These are phyloP conservation scores for Wickerhamiella domercqiae DNA, from an alignment of 805 yeast species.

Conservation along the genomic window DNA sequence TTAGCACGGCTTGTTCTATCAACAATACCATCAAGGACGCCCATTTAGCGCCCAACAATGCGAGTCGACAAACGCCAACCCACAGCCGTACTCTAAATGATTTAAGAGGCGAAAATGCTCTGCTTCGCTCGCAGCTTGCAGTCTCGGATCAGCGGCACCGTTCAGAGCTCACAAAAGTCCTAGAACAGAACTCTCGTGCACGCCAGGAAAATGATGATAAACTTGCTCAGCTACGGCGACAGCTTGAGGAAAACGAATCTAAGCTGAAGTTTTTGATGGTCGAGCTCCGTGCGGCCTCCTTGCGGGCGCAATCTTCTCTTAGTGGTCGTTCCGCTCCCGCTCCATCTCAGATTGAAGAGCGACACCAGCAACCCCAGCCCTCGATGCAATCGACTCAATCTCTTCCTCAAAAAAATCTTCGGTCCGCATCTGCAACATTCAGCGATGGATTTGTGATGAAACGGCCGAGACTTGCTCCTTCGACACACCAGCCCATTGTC, in stretches of 20 bases:
- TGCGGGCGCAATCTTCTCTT: too few relatives aligned
- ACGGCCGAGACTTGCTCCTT: slow-evolving; percentile 6
- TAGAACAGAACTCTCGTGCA: slow-evolving; percentile 12
- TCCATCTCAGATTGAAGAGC: not conserved
- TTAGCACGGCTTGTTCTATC: too few relatives aligned
- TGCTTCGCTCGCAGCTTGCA: slow-evolving; percentile 49
- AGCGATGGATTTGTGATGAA: slow-evolving; percentile 23
- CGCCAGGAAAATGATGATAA: slow-evolving; percentile 24
- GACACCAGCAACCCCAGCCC: not conserved
- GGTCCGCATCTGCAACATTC: not conserved
- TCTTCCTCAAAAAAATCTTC: not conserved
- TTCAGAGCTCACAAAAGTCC: slow-evolving; percentile 19
- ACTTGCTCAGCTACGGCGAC: slow-evolving; percentile 28
- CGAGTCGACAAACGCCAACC: not conserved
- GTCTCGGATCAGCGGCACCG: slow-evolving; percentile 20
- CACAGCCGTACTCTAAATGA: not conserved
- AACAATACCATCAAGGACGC: too few relatives aligned
- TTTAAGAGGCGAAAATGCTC: slow-evolving; percentile 58
- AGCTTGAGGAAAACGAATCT: slow-evolving; percentile 33
- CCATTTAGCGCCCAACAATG: too few relatives aligned
- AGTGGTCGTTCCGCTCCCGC: slow-evolving; percentile 3
- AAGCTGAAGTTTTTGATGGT: slow-evolving; percentile 38
- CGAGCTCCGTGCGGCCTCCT: slow-evolving; percentile 7
- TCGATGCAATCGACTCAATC: not conserved
- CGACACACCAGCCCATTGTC: too few relatives aligned